Conservation (phyloP, 306 rosid species). For the Prunus kanzakura region DNA sequence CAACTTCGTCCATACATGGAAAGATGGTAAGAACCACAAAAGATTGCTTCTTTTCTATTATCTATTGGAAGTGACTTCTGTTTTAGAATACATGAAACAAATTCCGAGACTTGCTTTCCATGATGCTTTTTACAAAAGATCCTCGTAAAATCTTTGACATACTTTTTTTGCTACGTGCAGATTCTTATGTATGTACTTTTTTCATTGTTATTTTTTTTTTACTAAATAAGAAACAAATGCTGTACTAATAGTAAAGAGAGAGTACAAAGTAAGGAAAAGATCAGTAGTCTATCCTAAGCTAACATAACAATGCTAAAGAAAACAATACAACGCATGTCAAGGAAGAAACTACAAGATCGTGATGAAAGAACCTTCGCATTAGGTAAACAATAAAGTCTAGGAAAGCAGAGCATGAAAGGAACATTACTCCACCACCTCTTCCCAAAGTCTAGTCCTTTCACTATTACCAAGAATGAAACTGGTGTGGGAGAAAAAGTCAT, state of each 20-base stretch:
- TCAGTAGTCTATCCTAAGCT: neutral
- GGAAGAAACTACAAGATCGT: neutral
- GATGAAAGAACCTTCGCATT: neutral
- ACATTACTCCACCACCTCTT: neutral
- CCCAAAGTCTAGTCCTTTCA: neutral
- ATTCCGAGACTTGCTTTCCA: neutral
- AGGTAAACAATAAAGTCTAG: neutral
- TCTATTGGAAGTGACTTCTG: neutral
- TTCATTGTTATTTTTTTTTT: neutral
- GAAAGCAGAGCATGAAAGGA: neutral
- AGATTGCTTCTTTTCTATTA: neutral
- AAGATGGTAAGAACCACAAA: conserved; percentile 58
- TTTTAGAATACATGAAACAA: neutral
- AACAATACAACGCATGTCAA: neutral
- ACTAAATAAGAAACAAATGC: neutral
- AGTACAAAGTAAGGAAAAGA: neutral
- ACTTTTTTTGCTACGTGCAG: neutral
- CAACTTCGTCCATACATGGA: conserved; percentile 80
- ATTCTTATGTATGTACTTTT: neutral
- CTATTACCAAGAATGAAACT: neutral
- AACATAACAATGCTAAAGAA: neutral
- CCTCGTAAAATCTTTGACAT: neutral
- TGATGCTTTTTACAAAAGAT: neutral
- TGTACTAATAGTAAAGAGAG: neutral
- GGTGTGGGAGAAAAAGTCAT: neutral